Conservation (phyloP, 768 basidiomycete species). For the Strobilomyces dryophilus region DNA sequence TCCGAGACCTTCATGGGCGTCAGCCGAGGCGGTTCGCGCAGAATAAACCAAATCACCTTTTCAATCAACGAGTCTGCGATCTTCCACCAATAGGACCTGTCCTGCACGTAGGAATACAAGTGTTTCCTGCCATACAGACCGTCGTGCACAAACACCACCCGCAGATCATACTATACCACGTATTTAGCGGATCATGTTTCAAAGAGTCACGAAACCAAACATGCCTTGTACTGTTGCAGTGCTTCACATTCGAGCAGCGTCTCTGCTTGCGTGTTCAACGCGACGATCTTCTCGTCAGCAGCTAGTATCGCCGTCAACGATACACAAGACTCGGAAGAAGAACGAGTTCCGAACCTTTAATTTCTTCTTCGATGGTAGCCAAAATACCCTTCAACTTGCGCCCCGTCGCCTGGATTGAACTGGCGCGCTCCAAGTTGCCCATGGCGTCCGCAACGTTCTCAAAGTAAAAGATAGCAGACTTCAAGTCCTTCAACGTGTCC, state of each 20-base stretch:
- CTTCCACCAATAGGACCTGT: constrained; percentile 73
- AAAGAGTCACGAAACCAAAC: constrained; percentile 15
- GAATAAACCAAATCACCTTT: constrained; percentile 39
- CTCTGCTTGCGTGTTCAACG: constrained; percentile 41
- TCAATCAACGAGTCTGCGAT: constrained; percentile 66
- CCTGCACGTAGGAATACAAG: constrained; percentile 71
- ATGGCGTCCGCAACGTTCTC: constrained; percentile 56
- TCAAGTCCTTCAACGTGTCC: constrained; percentile 60
- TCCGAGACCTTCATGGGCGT: constrained; percentile 60
- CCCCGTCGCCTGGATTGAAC: constrained; percentile 40
- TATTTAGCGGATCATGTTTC: neutral
- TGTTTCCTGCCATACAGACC: constrained; percentile 76
- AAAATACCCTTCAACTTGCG: constrained; percentile 52
- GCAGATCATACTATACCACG: constrained; percentile 67
- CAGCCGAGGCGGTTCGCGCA: neutral
- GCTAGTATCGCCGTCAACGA: constrained; percentile 32
- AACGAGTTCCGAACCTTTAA: constrained; percentile 43
- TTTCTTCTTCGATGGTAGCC: constrained; percentile 45
- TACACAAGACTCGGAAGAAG: neutral
- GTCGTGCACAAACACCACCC: constrained; percentile 72
- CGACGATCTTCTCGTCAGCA: constrained; percentile 46
- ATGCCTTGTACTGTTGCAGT: constrained; percentile 55
- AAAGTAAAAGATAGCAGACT: constrained; percentile 64
- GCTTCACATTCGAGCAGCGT: constrained; percentile 59
- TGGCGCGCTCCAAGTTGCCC: constrained; percentile 44